Percentiles rank a stretch among this genome's conserved stretches.
phyloP scores from a whole-genome alignment of 306 rosid genomes.

The Argentina anserina region DNA sequence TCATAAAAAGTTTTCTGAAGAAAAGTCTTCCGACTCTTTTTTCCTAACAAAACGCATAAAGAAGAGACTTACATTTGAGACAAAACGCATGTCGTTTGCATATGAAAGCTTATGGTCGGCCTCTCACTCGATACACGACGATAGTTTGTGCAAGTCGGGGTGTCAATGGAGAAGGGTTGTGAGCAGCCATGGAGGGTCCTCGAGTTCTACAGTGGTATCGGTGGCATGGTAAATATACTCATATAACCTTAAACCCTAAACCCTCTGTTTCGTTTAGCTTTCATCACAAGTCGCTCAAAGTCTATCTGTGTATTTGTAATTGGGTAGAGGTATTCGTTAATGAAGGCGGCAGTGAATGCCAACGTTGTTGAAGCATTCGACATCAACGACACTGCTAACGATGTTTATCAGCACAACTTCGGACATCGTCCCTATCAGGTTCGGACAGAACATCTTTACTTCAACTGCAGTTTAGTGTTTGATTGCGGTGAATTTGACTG shows the following conservation, averaged over 20 bases:
- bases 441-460: background rate
- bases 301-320: background rate
- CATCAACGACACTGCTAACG: slow-evolving; percentile 82
- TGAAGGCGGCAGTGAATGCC: slow-evolving; percentile 57
- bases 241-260: background rate
- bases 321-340: slow-evolving; percentile 67
- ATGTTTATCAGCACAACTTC: slow-evolving; percentile 76
- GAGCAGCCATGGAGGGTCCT: slow-evolving; percentile 58
- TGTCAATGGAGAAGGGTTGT: slow-evolving; percentile 40
- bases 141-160: background rate
- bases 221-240: slow-evolving; percentile 64
- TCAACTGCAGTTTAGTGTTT: background rate
- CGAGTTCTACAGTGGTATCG: slow-evolving; percentile 95
- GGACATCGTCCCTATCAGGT: slow-evolving; percentile 92
- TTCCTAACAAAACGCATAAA: too few relatives aligned
- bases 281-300: background rate
- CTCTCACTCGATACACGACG: background rate
- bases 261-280: background rate
- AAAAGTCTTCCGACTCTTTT: too few relatives aligned
- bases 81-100: slow-evolving; percentile 3
- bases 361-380: slow-evolving; percentile 77
- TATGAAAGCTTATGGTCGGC: background rate
- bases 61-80: background rate
- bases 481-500: background rate
- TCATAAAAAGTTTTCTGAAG: too few relatives aligned